Conservation (phyloP, 2,329 filamentous ascomycete species). For the Fusarium xyrophilum region DNA sequence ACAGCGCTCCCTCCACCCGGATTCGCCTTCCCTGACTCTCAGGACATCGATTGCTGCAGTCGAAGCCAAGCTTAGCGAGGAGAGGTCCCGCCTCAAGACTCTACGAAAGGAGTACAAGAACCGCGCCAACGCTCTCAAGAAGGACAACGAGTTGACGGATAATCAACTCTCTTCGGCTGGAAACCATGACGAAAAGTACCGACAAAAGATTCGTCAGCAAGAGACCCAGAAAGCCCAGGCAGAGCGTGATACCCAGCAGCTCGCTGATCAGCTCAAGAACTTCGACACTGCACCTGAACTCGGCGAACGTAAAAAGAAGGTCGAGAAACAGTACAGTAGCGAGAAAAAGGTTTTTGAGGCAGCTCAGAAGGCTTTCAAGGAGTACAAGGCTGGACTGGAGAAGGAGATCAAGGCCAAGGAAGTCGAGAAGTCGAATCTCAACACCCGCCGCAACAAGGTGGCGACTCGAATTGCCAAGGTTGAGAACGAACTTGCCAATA, state of each 20-base stretch:
- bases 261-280: slow-evolving; percentile 66
- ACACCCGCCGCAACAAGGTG: slow-evolving; percentile 76
- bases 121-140: slow-evolving; percentile 70
- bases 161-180: slow-evolving; percentile 72
- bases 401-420: slow-evolving; percentile 68
- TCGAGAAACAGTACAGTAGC: slow-evolving; percentile 59
- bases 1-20: slow-evolving; percentile 71
- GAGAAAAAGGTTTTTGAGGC: slow-evolving; percentile 68
- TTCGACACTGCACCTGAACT: slow-evolving; percentile 71
- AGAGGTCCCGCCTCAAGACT: slow-evolving; percentile 72
- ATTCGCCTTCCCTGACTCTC: slow-evolving; percentile 78
- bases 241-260: slow-evolving; percentile 61
- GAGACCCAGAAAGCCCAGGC: slow-evolving; percentile 74
- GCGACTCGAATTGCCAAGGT: slow-evolving; percentile 74
- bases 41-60: slow-evolving; percentile 77
- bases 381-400: slow-evolving; percentile 67
- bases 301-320: slow-evolving; percentile 60
- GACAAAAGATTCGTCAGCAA: slow-evolving; percentile 77
- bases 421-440: slow-evolving; percentile 67
- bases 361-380: slow-evolving; percentile 60
- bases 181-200: slow-evolving; percentile 76
- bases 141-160: slow-evolving; percentile 75
- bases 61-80: slow-evolving; percentile 73
- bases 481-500: slow-evolving; percentile 73
- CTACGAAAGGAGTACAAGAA: slow-evolving; percentile 78